Evolutionary conservation across 192 early-diverging fungal species (phyloP).

Genomic region (Gigaspora rosea): DNA sequence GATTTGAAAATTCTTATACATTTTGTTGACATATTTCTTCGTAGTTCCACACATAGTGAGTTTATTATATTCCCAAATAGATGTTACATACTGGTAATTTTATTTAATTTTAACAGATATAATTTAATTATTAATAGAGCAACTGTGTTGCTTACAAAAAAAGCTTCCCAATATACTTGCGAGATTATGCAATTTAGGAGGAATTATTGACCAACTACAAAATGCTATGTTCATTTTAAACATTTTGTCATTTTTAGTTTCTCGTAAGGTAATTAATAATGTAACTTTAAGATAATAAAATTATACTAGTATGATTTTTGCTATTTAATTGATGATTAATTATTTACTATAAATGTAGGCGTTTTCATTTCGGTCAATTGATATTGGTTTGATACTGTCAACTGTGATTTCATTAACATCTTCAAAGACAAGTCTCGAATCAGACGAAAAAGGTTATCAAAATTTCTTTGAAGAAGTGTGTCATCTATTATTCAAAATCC

Average conservation of each 20-base stretch:
- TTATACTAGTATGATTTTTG: not conserved
- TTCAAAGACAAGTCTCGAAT: not conserved
- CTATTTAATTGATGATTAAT: not conserved
- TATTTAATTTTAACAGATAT: not conserved
- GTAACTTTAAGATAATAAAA: not conserved
- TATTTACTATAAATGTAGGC: not conserved
- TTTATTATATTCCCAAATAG: not conserved
- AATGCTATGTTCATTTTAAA: not conserved
- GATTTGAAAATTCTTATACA: not conserved
- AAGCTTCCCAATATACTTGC: conserved; percentile 13
- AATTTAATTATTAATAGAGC: not conserved
- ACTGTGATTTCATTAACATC: conserved; percentile 11
- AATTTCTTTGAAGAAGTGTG: conserved; percentile 19
- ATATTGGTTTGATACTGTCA: conserved; percentile 18
- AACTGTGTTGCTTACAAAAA: not conserved
- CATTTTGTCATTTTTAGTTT: not conserved
- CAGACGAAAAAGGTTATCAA: conserved; percentile 1
- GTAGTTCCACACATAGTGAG: conserved; percentile 15
- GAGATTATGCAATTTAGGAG: not conserved
- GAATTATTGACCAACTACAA: not conserved
- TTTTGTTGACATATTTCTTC: not conserved
- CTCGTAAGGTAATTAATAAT: too few relatives aligned
- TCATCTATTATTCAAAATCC: conserved; percentile 50
- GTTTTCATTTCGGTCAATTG: conserved; percentile 9
- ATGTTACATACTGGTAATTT: not conserved